These are phyloP conservation scores for Pythium monospermum DNA, from an alignment of 352 stramenopile species.

Conservation along the genomic window DNA sequence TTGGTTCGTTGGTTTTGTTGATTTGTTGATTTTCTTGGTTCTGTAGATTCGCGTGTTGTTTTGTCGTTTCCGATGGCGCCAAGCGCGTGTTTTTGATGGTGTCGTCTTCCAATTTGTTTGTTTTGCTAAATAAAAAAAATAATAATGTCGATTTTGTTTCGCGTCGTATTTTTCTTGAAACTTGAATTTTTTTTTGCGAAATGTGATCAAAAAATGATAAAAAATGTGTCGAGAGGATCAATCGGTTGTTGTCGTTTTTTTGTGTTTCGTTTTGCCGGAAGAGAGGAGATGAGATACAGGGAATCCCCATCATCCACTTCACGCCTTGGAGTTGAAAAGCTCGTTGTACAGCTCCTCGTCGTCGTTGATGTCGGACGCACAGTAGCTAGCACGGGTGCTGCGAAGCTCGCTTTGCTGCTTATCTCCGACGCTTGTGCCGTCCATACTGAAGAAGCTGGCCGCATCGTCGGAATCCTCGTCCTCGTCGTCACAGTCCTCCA, in stretches of 20 bases:
- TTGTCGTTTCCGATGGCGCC: too few relatives aligned
- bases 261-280: background rate
- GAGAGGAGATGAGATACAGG: too few relatives aligned
- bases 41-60: too few relatives aligned
- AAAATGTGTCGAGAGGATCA: too few relatives aligned
- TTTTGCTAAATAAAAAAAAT: too few relatives aligned
- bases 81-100: too few relatives aligned
- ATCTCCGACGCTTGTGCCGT: too few relatives aligned
- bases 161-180: background rate
- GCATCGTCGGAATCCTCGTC: slow-evolving; percentile 14
- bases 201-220: background rate
- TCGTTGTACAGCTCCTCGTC: slow-evolving; percentile 23
- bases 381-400: slow-evolving; percentile 26
- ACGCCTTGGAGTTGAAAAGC: slow-evolving; percentile 21
- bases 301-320: too few relatives aligned
- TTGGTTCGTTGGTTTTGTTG: too few relatives aligned
- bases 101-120: too few relatives aligned
- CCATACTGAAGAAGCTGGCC: background rate
- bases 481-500: slow-evolving; percentile 5
- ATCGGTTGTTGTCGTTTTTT: slow-evolving; percentile 1
- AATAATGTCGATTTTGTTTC: background rate
- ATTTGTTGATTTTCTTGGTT: too few relatives aligned
- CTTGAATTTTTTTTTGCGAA: background rate
- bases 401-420: too few relatives aligned
- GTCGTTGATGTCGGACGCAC: slow-evolving; percentile 23